Percentiles rank a stretch among this genome's conserved stretches.
Evolutionary conservation across 2,329 filamentous ascomycete species (phyloP).

Genomic region (Ceratocystis colombiana): DNA sequence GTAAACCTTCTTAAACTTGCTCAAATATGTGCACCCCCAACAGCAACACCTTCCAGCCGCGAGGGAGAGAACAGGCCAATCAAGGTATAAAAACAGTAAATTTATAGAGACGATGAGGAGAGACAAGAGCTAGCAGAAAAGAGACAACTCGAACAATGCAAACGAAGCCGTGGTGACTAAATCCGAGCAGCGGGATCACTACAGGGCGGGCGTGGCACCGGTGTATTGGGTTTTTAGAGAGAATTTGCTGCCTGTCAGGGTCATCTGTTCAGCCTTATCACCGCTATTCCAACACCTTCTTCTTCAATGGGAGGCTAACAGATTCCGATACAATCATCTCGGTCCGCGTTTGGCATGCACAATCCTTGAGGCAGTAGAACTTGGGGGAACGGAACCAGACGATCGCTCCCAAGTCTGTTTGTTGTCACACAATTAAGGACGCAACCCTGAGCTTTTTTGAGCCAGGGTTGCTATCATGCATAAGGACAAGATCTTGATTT

Average conservation of each 20-base stretch:
- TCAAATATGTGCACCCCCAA: slow-evolving; percentile 18
- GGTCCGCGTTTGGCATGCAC: background rate
- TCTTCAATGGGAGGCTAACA: no score
- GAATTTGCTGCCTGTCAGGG: background rate
- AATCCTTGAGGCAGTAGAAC: slow-evolving; percentile 8
- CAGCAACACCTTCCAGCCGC: background rate
- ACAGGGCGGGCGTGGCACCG: slow-evolving; percentile 12
- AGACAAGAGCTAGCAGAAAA: background rate
- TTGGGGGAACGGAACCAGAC: background rate
- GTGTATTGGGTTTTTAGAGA: background rate
- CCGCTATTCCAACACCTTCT: slow-evolving; percentile 9
- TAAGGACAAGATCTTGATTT: background rate
- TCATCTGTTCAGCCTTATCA: background rate
- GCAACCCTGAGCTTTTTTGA: background rate
- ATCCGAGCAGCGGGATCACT: slow-evolving; percentile 4
- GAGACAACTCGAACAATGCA: background rate
- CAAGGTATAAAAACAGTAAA: background rate
- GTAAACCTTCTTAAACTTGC: slow-evolving; percentile 23
- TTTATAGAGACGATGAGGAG: background rate
- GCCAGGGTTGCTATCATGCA: slow-evolving; percentile 3
- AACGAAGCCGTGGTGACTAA: background rate
- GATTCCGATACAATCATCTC: background rate
- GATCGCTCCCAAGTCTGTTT: background rate
- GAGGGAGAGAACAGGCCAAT: background rate
- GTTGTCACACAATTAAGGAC: background rate